A percentile compares a stretch with the other conserved stretches of the same genome.
Conservation (phyloP, 768 basidiomycete species). For the Amyloporia xantha region DNA sequence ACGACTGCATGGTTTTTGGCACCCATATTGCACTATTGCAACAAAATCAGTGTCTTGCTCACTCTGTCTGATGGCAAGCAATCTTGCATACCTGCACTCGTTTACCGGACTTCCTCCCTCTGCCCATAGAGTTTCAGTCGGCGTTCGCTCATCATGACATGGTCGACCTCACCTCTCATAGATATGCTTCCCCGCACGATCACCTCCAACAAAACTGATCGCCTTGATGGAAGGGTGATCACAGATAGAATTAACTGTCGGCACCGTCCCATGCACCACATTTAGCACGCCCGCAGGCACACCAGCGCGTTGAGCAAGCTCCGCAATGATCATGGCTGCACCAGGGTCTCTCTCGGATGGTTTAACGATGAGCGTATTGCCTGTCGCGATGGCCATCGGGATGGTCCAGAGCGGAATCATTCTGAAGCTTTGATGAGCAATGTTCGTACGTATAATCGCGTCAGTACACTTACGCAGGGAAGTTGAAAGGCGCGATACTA, state of each 20-base stretch:
- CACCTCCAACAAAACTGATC: conserved; percentile 94
- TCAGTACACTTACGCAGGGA: conserved; percentile 60
- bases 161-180: conserved; percentile 59
- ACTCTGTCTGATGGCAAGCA: conserved; percentile 16
- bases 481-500: conserved; percentile 84
- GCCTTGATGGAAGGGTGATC: conserved; percentile 89
- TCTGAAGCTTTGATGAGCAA: conserved; percentile 28
- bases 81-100: conserved; percentile 59
- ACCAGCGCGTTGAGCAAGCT: conserved; percentile 84
- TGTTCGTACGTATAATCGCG: neutral
- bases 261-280: conserved; percentile 83
- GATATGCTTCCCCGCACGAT: conserved; percentile 89
- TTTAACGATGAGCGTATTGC: conserved; percentile 92
- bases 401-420: conserved; percentile 99
- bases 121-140: conserved; percentile 24
- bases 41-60: neutral
- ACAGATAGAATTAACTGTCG: conserved; percentile 91
- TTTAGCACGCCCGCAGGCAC: conserved; percentile 87
- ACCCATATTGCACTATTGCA: conserved; percentile 69
- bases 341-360: conserved; percentile 97
- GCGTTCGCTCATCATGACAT: conserved; percentile 2
- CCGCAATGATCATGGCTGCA: conserved; percentile 96
- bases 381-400: conserved; percentile 80
- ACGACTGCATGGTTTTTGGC: conserved; percentile 94
- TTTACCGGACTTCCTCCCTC: conserved; percentile 83